These are phyloP conservation scores for Raphanus raphanistrum DNA, from an alignment of 345 rosid species.

Conservation along the genomic window DNA sequence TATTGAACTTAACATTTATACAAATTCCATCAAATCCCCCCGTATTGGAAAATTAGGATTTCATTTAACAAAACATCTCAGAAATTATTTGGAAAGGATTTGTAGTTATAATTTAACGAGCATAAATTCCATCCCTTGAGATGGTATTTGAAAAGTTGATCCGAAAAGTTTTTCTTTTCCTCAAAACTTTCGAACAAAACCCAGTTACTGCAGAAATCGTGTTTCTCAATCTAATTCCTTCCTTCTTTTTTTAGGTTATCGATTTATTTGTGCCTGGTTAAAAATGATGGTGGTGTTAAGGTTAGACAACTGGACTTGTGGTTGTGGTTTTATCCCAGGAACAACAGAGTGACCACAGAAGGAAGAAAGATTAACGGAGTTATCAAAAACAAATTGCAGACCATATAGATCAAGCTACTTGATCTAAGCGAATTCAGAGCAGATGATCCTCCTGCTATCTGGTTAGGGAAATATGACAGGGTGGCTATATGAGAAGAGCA, in stretches of 20 bases:
- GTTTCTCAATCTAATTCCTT: neutral
- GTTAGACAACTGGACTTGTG: conserved; percentile 81
- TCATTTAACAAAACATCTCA: neutral
- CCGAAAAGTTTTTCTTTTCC: neutral
- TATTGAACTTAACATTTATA: too few relatives aligned
- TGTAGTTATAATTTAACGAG: neutral
- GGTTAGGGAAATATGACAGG: conserved; percentile 92
- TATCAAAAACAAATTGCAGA: conserved; percentile 12
- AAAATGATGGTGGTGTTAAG: conserved; percentile 30
- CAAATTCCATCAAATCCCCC: neutral
- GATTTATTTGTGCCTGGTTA: too few relatives aligned
- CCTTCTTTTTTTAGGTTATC: neutral
- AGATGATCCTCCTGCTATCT: conserved; percentile 90
- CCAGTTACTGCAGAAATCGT: neutral
- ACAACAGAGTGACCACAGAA: conserved; percentile 84
- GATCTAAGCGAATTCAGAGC: conserved; percentile 83
- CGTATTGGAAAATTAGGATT: too few relatives aligned
- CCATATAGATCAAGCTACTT: conserved; percentile 56
- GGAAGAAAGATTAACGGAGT: conserved; percentile 66
- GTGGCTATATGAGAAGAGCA: conserved; percentile 82
- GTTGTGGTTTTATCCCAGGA: conserved; percentile 93
- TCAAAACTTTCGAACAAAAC: too few relatives aligned
- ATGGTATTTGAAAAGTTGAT: neutral
- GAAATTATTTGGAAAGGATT: neutral
- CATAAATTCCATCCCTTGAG: neutral